Evolutionary conservation across 2,329 filamentous ascomycete species (phyloP), one percentile per base, ranked within the genome.

Genomic region (Xylaria sp.): DNA sequence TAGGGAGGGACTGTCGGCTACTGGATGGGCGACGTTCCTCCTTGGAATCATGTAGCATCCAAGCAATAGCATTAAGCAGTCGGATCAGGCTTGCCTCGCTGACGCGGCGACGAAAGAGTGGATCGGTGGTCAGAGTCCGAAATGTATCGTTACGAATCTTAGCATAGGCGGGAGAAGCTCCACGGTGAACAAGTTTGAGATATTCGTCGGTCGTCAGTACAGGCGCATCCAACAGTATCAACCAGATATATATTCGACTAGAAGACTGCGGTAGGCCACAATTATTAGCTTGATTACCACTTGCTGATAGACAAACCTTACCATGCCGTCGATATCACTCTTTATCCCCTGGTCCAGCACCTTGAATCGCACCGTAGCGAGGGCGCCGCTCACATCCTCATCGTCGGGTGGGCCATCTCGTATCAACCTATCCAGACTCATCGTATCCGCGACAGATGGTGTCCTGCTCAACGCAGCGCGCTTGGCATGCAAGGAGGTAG

Each of bases 61-160:
- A 99, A 39, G 95, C 95, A 53, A 97, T 90, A 27, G 96, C 96
- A 79, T 99, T 99, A 67, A 99, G 88, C 4, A 99, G 87, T 12
- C 96, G 92, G 69, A 97, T 98, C 50, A 99, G 83, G 79, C 93
- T 97, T 69, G 97, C 97, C 81, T 99, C 96, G 66, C 93, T 97
- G 68, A 99, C 96, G 66, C 95, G 92, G 36, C 96, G 90, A 69
- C 96, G 93, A 84, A 98, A 99, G 42, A 99, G 88, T n/a, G 95
- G 94, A 77, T 99, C 96, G 60, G 95, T 98, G 36, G 96, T 96
- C 63, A 99, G 85, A 0, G 96, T 99, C 75, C 96, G 93, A 80
- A 98, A 98, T 48, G 96, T 98, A 80, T 99, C 96, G 81, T 99
- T 98, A 79, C 94, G 93, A 78, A 99, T 99, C 83, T 99, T 99